Conservation (phyloP, 352 stramenopile species). For the Phytophthora boehmeriae region DNA sequence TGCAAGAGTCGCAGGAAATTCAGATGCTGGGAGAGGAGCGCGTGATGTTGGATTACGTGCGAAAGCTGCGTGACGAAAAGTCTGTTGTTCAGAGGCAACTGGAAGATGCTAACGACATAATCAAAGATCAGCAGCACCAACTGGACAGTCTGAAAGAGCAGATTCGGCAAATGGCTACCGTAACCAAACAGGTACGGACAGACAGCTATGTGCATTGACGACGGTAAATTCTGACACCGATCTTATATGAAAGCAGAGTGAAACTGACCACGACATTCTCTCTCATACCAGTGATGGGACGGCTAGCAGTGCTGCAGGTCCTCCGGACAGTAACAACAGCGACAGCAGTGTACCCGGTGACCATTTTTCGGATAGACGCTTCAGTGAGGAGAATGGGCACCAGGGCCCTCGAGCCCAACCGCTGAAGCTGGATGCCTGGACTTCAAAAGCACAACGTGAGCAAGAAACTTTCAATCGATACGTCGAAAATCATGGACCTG, state of each 20-base stretch:
- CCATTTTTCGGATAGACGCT: slow-evolving; percentile 18
- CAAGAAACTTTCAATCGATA: slow-evolving; percentile 38
- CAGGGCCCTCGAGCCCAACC: slow-evolving; percentile 27
- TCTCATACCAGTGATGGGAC: slow-evolving; percentile 44
- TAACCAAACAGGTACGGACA: slow-evolving; percentile 36
- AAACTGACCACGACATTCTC: slow-evolving; percentile 41
- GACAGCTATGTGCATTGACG: not conserved
- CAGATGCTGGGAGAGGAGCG: slow-evolving; percentile 81
- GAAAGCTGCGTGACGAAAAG: slow-evolving; percentile 84
- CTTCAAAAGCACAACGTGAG: slow-evolving; percentile 42
- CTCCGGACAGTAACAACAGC: slow-evolving; percentile 31
- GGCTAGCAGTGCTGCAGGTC: slow-evolving; percentile 14
- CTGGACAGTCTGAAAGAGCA: slow-evolving; percentile 79
- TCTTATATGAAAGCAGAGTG: slow-evolving; percentile 35
- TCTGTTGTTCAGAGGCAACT: slow-evolving; percentile 63
- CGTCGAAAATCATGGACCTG: slow-evolving; percentile 34
- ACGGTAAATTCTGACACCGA: slow-evolving; percentile 24
- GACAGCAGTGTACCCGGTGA: slow-evolving; percentile 23
- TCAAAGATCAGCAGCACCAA: slow-evolving; percentile 76
- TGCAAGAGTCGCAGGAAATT: slow-evolving; percentile 76
- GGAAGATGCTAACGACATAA: slow-evolving; percentile 80
- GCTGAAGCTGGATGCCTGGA: slow-evolving; percentile 49
- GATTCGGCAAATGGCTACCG: slow-evolving; percentile 52
- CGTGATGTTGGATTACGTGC: slow-evolving; percentile 85
- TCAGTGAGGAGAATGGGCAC: slow-evolving; percentile 23